These are phyloP conservation scores for Apiospora koreana DNA, from an alignment of 2,329 filamentous ascomycete species.

Conservation along the genomic window DNA sequence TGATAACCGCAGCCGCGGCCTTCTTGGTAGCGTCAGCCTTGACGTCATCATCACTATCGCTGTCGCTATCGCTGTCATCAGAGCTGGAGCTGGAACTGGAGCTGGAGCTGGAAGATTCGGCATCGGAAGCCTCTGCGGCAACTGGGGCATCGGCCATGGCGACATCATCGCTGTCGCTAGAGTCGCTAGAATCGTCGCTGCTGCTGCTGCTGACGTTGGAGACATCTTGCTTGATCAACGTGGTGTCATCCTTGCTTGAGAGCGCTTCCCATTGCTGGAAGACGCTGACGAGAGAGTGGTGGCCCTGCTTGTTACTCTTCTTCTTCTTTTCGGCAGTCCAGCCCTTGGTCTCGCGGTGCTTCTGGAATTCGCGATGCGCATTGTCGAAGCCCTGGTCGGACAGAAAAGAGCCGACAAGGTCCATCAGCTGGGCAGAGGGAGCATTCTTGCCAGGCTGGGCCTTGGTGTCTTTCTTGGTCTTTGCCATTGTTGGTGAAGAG, in stretches of 20 bases:
- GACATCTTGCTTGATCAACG: slow-evolving; percentile 27
- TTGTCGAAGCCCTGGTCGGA: slow-evolving; percentile 64
- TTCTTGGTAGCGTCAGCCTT: slow-evolving; percentile 26
- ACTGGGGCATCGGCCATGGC: slow-evolving; percentile 48
- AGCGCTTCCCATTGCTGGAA: slow-evolving; percentile 53
- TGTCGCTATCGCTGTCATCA: slow-evolving; percentile 32
- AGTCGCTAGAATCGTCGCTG: slow-evolving; percentile 32
- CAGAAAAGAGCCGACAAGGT: slow-evolving; percentile 68
- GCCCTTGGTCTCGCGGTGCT: slow-evolving; percentile 59
- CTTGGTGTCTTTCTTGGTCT: slow-evolving; percentile 28
- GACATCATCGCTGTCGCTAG: slow-evolving; percentile 40
- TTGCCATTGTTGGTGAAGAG: slow-evolving; percentile 12
- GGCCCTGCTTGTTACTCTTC: slow-evolving; percentile 11
- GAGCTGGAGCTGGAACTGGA: slow-evolving; percentile 37
- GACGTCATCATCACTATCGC: slow-evolving; percentile 30
- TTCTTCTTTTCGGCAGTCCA: slow-evolving; percentile 38
- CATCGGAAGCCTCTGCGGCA: slow-evolving; percentile 20
- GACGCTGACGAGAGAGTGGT: slow-evolving; percentile 48
- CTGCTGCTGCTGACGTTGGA: slow-evolving; percentile 30
- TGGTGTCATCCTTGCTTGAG: slow-evolving; percentile 31
- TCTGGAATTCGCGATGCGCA: slow-evolving; percentile 62
- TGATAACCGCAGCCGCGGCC: slow-evolving; percentile 30
- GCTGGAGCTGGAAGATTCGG: slow-evolving; percentile 28
- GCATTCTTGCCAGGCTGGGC: slow-evolving; percentile 28
- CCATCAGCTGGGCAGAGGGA: slow-evolving; percentile 63